phyloP scores from a whole-genome alignment of 441 rosid genomes.

The Populus tomentosa region DNA sequence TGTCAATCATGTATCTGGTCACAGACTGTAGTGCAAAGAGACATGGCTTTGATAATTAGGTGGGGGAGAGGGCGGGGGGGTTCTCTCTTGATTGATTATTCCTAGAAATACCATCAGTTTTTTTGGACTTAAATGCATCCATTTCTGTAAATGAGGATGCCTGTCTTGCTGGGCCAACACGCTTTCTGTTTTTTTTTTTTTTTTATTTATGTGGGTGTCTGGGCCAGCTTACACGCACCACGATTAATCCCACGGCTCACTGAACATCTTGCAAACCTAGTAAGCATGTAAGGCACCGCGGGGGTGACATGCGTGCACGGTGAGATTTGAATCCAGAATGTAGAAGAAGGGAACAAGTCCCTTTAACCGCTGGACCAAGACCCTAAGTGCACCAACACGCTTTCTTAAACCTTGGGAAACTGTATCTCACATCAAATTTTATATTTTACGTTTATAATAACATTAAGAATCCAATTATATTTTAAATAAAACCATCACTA shows the following conservation, averaged over 20 bases:
- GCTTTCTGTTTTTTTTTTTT: too few relatives aligned
- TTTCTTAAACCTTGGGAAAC: conserved; percentile 24
- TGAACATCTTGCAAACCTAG: too few relatives aligned
- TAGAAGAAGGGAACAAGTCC: too few relatives aligned
- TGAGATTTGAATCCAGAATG: too few relatives aligned
- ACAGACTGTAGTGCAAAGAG: neutral
- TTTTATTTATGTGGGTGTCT: too few relatives aligned
- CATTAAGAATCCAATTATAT: neutral
- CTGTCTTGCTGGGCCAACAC: conserved; percentile 31
- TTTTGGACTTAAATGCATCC: neutral
- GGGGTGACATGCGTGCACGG: too few relatives aligned
- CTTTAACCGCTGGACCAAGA: too few relatives aligned
- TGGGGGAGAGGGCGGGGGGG: neutral
- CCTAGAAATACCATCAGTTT: conserved; percentile 27
- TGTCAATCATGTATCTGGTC: neutral
- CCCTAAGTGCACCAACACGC: too few relatives aligned
- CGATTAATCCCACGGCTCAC: too few relatives aligned
- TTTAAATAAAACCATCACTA: too few relatives aligned
- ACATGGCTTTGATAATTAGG: neutral
- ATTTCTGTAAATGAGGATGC: neutral
- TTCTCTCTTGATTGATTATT: conserved; percentile 36
- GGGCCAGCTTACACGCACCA: too few relatives aligned
- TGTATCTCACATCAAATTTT: neutral
- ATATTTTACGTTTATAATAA: neutral
- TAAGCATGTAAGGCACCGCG: too few relatives aligned